These are phyloP conservation scores for Lactifluus hygrophoroides DNA, from an alignment of 768 basidiomycete species.

Conservation along the genomic window DNA sequence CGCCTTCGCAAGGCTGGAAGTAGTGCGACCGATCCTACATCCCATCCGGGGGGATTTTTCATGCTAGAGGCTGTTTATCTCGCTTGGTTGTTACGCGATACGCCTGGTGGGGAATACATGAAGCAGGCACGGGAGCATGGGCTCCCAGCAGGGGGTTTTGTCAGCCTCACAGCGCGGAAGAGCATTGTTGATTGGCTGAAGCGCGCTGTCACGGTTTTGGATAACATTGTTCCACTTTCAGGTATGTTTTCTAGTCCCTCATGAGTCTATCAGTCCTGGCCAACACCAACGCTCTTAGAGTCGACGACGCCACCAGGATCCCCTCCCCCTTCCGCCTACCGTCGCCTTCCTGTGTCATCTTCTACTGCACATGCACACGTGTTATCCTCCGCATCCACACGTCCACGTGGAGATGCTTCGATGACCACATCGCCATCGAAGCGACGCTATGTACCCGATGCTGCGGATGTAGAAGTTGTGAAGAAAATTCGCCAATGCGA, in stretches of 20 bases:
- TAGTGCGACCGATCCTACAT: constrained; percentile 32
- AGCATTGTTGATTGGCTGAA: constrained; percentile 80
- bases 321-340: constrained; percentile 28
- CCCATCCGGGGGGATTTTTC: constrained; percentile 51
- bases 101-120: constrained; percentile 79
- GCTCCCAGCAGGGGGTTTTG: constrained; percentile 56
- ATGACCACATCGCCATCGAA: constrained; percentile 41
- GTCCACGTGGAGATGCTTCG: constrained; percentile 16
- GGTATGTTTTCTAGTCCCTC: constrained; percentile 29
- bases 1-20: constrained; percentile 64
- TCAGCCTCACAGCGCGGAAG: constrained; percentile 83
- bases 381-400: constrained; percentile 15
- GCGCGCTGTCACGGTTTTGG: constrained; percentile 42
- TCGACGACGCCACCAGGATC: constrained; percentile 57
- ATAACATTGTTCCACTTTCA: constrained; percentile 40
- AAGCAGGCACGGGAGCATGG: constrained; percentile 72
- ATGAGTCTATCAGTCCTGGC: neutral
- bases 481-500: constrained; percentile 75
- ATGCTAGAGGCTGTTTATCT: constrained; percentile 75
- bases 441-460: constrained; percentile 70
- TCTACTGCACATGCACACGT: constrained; percentile 21
- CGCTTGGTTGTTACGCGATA: constrained; percentile 72
- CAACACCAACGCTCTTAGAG: constrained; percentile 23
- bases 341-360: constrained; percentile 1
- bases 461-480: constrained; percentile 72